phyloP scores from a whole-genome alignment of 331 rosid species.

The Rosa hybrid region DNA sequence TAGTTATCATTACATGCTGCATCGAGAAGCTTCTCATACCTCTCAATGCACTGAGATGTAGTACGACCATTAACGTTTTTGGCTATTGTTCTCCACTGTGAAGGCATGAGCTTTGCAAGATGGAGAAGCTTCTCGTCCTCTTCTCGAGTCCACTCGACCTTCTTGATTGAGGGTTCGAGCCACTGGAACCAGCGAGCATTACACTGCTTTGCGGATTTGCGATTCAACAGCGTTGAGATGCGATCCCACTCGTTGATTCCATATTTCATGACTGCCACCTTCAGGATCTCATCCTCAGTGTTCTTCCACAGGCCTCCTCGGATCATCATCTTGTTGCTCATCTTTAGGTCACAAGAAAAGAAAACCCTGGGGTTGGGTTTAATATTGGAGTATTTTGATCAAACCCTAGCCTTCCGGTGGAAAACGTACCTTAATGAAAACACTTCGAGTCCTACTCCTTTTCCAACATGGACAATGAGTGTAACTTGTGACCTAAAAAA shows the following conservation, averaged over 20 bases:
- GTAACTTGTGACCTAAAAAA: too few relatives aligned
- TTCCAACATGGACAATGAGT: too few relatives aligned
- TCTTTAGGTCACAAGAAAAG: conserved; percentile 31
- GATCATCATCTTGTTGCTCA: conserved; percentile 79
- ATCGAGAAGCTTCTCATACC: conserved; percentile 89
- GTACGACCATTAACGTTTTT: conserved; percentile 82
- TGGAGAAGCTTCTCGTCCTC: conserved; percentile 93
- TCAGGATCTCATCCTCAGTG: conserved; percentile 96
- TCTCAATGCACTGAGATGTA: conserved; percentile 84
- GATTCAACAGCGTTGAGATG: conserved; percentile 83
- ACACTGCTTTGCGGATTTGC: conserved; percentile 92
- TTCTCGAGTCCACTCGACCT: conserved; percentile 92
- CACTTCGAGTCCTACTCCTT: too few relatives aligned
- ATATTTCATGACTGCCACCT: conserved; percentile 95
- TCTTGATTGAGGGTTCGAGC: conserved; percentile 92
- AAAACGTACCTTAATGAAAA: too few relatives aligned
- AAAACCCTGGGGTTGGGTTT: background rate
- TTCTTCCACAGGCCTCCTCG: conserved; percentile 97
- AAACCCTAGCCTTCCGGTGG: too few relatives aligned
- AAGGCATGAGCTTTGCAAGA: conserved; percentile 94
- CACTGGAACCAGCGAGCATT: conserved; percentile 94
- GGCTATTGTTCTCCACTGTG: conserved; percentile 95
- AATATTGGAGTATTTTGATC: too few relatives aligned
- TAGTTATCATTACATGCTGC: conserved; percentile 74
- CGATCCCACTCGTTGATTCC: conserved; percentile 96